Evolutionary conservation across 2,329 filamentous ascomycete genomes (phyloP), one percentile per base, ranked within the genome.

Genomic region (Pleomassaria siparia): DNA sequence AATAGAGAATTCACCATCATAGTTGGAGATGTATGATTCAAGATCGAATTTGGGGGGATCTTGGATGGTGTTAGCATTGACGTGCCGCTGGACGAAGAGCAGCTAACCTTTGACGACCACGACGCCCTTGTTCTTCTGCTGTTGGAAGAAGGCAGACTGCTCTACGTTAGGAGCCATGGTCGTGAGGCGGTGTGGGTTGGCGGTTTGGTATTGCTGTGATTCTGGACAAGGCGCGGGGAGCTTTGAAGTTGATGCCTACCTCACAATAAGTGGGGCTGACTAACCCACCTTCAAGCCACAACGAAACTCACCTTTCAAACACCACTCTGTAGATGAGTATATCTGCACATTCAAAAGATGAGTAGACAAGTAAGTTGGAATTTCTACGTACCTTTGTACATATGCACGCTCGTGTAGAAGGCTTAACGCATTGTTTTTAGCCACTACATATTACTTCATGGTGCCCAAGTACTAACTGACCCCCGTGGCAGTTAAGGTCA

Each of bases 11-110:
- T 37, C 73, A 91, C 91, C 90, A 67, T 78, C 80, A 72, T 97
- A 99, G 66, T 96, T 95, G 56, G 86, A 80, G 41, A 96, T 87
- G 71, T 96, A 97, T 29, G 87, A 83, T 51, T 96, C 90, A 33
- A 99, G 81, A 62, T 97, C 94, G 59, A 97, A 86, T 66, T 92
- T 96, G 9, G 92, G 91, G 6, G 82, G 73, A 40, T 90, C 89
- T 92, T 49, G 13, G 20, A 33, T 30, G 46, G 12, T 4, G 20
- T 70, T 48, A 65, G 63, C 47, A 35, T 24, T 39, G 26, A 29
- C 3, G 20, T 20, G 28, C 20, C 28, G 24, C 24, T 24, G n/a
- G 25, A 43, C 25, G 12, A 18, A 28, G 25, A 24, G n/a, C 10
- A 28, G 5, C 18, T 18, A 28, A 67, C 69, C 69, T 55, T 63